A percentile compares a stretch with the other conserved stretches of the same genome.
Evolutionary conservation across 1,284 basidiomycete species (phyloP).

Genomic region (Naganishia liquefaciens): DNA sequence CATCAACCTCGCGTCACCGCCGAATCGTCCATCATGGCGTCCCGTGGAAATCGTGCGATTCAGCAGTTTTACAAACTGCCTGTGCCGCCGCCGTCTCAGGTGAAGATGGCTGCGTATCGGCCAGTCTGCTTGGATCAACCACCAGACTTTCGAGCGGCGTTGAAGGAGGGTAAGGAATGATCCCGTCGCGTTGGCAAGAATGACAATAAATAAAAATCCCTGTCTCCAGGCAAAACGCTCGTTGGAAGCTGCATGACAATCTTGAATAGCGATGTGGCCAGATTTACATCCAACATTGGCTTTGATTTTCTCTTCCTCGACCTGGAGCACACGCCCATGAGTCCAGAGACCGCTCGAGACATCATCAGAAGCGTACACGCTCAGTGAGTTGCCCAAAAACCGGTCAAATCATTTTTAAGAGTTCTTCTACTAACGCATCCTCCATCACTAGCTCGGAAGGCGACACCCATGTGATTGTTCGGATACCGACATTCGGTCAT

Average conservation of each 20-base stretch:
- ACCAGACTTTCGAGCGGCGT: conserved; percentile 18
- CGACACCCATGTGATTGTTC: conserved; percentile 26
- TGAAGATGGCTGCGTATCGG: conserved; percentile 18
- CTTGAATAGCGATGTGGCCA: conserved; percentile 17
- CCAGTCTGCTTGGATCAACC: conserved; percentile 23
- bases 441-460: conserved; percentile 14
- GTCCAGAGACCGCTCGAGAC: conserved; percentile 35
- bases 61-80: conserved; percentile 21
- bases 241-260: conserved; percentile 24
- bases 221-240: conserved; percentile 15
- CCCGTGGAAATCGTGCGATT: conserved; percentile 20
- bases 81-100: conserved; percentile 14
- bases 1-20: background rate
- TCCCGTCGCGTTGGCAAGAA: background rate
- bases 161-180: conserved; percentile 13
- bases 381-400: conserved; percentile 7
- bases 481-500: conserved; percentile 38
- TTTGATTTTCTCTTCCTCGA: conserved; percentile 37
- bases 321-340: conserved; percentile 40
- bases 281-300: conserved; percentile 24
- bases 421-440: background rate
- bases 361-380: conserved; percentile 36
- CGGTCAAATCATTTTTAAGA: background rate
- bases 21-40: conserved; percentile 7
- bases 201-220: background rate